Evolutionary conservation across 106 monocot species (phyloP).

Genomic region (Apostasia ramifera): DNA sequence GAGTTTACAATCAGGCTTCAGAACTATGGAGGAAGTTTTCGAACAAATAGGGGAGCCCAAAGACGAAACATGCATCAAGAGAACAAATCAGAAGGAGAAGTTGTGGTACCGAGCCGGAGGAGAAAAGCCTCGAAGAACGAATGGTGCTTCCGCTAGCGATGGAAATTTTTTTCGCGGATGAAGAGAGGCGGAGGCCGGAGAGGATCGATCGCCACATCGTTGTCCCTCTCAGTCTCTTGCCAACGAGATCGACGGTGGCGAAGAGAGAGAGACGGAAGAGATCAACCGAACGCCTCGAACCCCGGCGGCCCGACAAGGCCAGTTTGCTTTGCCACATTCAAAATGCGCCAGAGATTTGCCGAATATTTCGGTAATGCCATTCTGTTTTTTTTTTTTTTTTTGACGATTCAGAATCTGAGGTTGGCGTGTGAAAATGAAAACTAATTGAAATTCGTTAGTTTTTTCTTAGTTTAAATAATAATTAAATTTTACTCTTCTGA

Average conservation of each 20-base stretch:
- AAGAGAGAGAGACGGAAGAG: neutral
- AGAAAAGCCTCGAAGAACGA: slow-evolving; percentile 17
- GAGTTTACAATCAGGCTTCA: neutral
- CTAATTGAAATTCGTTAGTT: too few species aligned
- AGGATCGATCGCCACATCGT: slow-evolving; percentile 47
- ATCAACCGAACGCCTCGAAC: too few species aligned
- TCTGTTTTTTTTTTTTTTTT: too few species aligned
- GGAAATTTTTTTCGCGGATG: slow-evolving; percentile 8
- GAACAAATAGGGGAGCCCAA: neutral
- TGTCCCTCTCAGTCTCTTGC: neutral
- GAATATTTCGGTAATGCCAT: too few species aligned
- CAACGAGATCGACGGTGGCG: neutral
- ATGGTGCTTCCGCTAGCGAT: slow-evolving; percentile 9
- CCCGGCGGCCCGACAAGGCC: too few species aligned
- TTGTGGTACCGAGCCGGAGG: slow-evolving; percentile 16
- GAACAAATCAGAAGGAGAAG: neutral
- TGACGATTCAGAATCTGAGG: too few species aligned
- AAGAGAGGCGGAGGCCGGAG: slow-evolving; percentile 17
- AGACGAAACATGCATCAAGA: neutral
- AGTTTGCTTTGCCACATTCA: too few species aligned
- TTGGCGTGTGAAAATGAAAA: too few species aligned
- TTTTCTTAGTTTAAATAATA: too few species aligned
- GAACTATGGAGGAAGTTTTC: neutral
- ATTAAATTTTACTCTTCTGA: too few species aligned
- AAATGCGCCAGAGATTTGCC: too few species aligned